A percentile compares a stretch with the other conserved stretches of the same genome.
Conservation (phyloP, 176 grass and related monocot genomes). For the Cocos nucifera region DNA sequence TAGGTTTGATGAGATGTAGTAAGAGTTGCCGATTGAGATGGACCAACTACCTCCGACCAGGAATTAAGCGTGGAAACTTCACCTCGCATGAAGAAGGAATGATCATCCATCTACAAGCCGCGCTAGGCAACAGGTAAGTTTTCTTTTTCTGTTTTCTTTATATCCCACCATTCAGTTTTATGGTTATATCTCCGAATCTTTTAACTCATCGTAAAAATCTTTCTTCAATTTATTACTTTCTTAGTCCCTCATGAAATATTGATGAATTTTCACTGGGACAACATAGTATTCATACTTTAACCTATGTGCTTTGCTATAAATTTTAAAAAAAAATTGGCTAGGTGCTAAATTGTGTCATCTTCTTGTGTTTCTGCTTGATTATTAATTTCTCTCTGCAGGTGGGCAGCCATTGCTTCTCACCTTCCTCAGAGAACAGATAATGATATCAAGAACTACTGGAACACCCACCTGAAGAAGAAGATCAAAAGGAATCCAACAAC, state of each 20-base stretch:
- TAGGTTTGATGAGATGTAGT: slow-evolving; percentile 68
- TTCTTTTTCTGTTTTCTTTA: neutral
- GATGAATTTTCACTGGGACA: no score
- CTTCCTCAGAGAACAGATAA: slow-evolving; percentile 82
- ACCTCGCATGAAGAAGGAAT: slow-evolving; percentile 59
- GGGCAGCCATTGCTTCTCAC: slow-evolving; percentile 78
- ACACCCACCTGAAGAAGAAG: slow-evolving; percentile 90
- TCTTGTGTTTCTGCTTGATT: neutral
- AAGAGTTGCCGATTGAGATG: slow-evolving; percentile 87
- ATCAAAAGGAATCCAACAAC: slow-evolving; percentile 43
- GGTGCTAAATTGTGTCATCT: no score
- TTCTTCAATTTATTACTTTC: no score
- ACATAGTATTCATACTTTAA: no score
- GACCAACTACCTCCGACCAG: slow-evolving; percentile 83
- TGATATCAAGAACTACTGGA: slow-evolving; percentile 98
- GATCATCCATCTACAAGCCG: slow-evolving; percentile 75
- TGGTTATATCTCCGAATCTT: no score
- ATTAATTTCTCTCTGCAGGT: slow-evolving; percentile 23
- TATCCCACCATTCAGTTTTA: no score
- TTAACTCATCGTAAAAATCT: no score
- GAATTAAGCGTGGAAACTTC: slow-evolving; percentile 75
- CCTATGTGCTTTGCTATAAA: no score
- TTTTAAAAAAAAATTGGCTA: no score
- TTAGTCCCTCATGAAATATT: no score
- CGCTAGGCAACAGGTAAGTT: slow-evolving; percentile 67